Conservation (phyloP, 2,329 filamentous ascomycete species). For the Diaporthe citrichinensis region DNA sequence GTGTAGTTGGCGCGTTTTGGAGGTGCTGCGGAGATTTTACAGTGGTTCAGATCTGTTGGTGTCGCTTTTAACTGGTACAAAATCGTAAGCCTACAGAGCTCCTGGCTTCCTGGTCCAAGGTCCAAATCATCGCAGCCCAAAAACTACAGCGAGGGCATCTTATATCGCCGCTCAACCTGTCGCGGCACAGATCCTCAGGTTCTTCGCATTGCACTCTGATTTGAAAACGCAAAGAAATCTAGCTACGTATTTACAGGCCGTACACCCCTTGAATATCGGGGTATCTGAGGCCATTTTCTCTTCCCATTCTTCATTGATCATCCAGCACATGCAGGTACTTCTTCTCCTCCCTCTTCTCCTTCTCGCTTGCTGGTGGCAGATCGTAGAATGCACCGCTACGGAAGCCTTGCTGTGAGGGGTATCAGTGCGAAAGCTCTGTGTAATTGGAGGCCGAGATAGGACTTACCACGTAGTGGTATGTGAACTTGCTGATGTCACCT, state of each 20-base stretch:
- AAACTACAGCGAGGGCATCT: not conserved
- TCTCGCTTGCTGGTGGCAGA: constrained; percentile 92
- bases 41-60: not conserved
- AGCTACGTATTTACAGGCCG: constrained; percentile 48
- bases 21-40: not conserved
- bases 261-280: constrained; percentile 38
- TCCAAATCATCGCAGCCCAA: not conserved
- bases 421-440: constrained; percentile 43
- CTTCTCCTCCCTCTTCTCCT: constrained; percentile 94
- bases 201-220: constrained; percentile 34
- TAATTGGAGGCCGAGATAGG: not conserved
- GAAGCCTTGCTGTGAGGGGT: constrained; percentile 80
- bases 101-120: not conserved
- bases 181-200: constrained; percentile 7
- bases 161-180: not conserved
- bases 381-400: constrained; percentile 92
- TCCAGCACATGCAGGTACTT: constrained; percentile 97
- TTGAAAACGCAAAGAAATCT: constrained; percentile 47
- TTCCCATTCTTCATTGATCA: constrained; percentile 76
- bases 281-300: constrained; percentile 40
- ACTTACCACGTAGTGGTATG: constrained; percentile 93
- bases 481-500: constrained; percentile 86
- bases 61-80: constrained; percentile 18
- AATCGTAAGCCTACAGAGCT: not conserved
- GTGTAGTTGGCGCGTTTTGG: not conserved